Base-by-base conservation (phyloP, 1,284 basidiomycete species). In the Moesziomyces parantarcticus region DNA sequence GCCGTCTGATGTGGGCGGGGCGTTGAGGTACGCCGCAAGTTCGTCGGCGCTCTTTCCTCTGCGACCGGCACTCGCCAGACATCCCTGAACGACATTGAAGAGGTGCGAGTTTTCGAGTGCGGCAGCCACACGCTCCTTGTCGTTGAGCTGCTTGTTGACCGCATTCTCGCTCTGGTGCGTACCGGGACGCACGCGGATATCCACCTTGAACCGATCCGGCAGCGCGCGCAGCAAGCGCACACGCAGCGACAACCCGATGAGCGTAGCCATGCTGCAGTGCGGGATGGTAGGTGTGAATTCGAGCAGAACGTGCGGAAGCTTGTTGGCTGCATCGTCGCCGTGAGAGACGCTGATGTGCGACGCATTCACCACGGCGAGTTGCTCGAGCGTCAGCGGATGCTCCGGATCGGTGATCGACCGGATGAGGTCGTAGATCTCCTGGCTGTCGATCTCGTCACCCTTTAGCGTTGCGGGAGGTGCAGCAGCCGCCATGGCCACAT, bases 121-220 rank as follows among this genome's bases (percentile, higher is more conserved):
- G 10, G 97, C 97, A 23, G 95, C 95, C 0, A 99, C 97, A 49
- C 96, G 88, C 85, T 99, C 96, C 85, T 99, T 99, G 86, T 99
- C 96, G 82, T 99, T 98, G 47, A 99, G 87, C 83, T 99, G 96
- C 85, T 98, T 99, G 86, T 99, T 99, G 34, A 98, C 95, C 52
- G 94, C 91, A 69, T 91, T 88, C 83, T 97, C 96, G 81, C 92
- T 94, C 84, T 97, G 93, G 86, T 99, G 97, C 0, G 94, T 96
- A 4, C 96, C 96, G 39, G 92, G 90, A 80, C 95, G 93, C 49
- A 99, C 90, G 42, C 89, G 88, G 62, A 99, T 94, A 84, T 98
- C 94, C 25, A 99, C 89, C 83, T 98, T 96, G 88, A 93, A 99
- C 26, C 94, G 89, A 52, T 90, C 89, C 1, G 97, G 97, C 13